Evolutionary conservation across 345 rosid species (phyloP).

Genomic region (Mallotus nudiflorus): DNA sequence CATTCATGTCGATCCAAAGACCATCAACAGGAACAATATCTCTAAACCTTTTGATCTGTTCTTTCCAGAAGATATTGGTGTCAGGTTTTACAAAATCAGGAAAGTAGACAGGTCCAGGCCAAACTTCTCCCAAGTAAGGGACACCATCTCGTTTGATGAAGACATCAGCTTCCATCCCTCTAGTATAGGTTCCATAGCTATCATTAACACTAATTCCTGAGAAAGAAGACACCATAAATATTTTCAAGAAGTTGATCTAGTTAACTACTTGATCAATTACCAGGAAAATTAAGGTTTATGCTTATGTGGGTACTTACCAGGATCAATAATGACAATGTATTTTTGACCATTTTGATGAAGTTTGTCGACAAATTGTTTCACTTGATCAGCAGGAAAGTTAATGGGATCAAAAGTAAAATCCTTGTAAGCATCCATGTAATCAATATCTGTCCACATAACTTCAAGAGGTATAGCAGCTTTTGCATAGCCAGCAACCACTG

Average conservation of each 20-base stretch:
- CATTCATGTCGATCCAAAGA: slow-evolving; percentile 80
- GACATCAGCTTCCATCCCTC: slow-evolving; percentile 61
- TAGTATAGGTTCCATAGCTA: slow-evolving; percentile 43
- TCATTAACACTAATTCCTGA: slow-evolving; percentile 55
- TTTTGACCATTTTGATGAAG: slow-evolving; percentile 66
- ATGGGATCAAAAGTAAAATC: slow-evolving; percentile 70
- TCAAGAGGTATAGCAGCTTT: slow-evolving; percentile 70
- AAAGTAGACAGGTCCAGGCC: slow-evolving; percentile 68
- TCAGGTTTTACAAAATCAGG: slow-evolving; percentile 68
- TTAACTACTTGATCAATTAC: too few species aligned
- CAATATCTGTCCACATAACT: slow-evolving; percentile 83
- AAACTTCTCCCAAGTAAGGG: slow-evolving; percentile 63
- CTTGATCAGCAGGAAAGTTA: slow-evolving; percentile 16
- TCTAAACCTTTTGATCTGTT: slow-evolving; percentile 49
- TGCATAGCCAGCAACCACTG: slow-evolving; percentile 67
- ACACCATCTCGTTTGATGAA: slow-evolving; percentile 54
- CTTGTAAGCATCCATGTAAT: slow-evolving; percentile 69
- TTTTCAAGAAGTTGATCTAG: too few species aligned
- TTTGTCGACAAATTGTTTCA: slow-evolving; percentile 40
- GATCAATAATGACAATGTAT: slow-evolving; percentile 61
- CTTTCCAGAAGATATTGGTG: slow-evolving; percentile 49
- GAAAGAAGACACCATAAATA: not conserved
- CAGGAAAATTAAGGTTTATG: too few species aligned
- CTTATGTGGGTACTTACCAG: slow-evolving; percentile 36
- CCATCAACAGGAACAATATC: slow-evolving; percentile 57